Percentiles rank a stretch among this genome's conserved stretches.
Conservation (phyloP, 2,329 filamentous ascomycete genomes). For the Chaetoscypha palmicola region DNA sequence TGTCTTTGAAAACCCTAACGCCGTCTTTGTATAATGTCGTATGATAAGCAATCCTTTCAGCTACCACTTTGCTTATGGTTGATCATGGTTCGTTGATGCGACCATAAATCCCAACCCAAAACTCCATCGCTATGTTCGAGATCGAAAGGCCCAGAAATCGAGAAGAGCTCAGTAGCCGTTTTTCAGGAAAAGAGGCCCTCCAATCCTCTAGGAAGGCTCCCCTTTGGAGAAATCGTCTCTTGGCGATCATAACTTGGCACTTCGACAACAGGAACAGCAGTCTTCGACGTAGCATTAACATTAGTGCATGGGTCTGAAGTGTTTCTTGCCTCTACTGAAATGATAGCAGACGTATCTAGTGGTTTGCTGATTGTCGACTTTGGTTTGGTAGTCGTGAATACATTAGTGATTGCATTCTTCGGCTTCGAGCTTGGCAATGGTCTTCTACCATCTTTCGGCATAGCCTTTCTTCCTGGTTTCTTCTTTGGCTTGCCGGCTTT, state of each 20-base stretch:
- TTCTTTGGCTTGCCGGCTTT: constrained; percentile 19
- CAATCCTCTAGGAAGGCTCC: constrained; percentile 37
- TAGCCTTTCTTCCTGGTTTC: constrained; percentile 24
- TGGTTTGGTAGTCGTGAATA: constrained; percentile 24
- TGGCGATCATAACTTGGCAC: constrained; percentile 16
- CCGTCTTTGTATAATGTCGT: no score
- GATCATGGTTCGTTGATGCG: no score
- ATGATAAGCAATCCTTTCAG: no score
- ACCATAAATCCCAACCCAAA: no score
- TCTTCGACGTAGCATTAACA: constrained; percentile 12
- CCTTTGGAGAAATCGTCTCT: constrained; percentile 39
- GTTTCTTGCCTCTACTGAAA: constrained; percentile 18
- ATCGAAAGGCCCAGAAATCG: no score
- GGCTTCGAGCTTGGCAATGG: constrained; percentile 18
- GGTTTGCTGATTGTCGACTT: constrained; percentile 11
- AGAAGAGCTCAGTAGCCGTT: no score
- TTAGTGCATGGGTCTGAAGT: constrained; percentile 21
- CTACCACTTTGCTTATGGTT: no score
- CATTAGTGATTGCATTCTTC: constrained; percentile 23
- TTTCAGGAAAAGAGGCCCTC: constrained; percentile 7
- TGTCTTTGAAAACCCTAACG: no score
- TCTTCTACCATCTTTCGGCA: constrained; percentile 19
- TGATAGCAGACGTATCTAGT: constrained; percentile 9
- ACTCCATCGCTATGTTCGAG: no score
- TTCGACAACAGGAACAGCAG: constrained; percentile 2